A percentile compares a stretch with the other conserved stretches of the same genome.
phyloP scores from a whole-genome alignment of 2,329 filamentous ascomycete species.

The Pleoardoris graminearum region DNA sequence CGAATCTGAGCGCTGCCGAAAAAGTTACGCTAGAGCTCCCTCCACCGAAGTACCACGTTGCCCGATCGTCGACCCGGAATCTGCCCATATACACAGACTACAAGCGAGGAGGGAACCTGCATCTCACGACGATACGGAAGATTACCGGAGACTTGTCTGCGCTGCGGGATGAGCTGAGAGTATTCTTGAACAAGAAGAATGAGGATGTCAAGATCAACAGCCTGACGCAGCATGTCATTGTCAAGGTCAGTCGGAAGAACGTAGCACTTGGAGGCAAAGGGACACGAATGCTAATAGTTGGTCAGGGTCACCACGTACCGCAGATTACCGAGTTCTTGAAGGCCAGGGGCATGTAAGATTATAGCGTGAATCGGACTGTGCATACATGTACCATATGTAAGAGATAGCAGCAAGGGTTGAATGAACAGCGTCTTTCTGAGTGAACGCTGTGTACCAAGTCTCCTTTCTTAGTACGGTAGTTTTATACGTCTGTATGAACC shows the following conservation, averaged over 20 bases:
- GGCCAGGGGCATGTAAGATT: conserved; percentile 15
- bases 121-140: conserved; percentile 75
- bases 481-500: too few species aligned
- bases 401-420: neutral
- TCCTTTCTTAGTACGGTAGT: too few species aligned
- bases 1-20: conserved; percentile 13
- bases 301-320: conserved; percentile 15
- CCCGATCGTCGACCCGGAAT: conserved; percentile 70
- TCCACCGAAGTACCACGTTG: conserved; percentile 66
- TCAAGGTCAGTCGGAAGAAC: conserved; percentile 29
- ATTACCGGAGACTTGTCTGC: conserved; percentile 71
- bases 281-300: neutral
- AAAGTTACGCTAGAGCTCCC: conserved; percentile 18
- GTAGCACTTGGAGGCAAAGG: neutral
- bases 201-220: conserved; percentile 61
- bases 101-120: conserved; percentile 76
- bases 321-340: conserved; percentile 15
- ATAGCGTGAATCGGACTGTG: neutral
- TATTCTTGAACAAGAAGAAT: conserved; percentile 60
- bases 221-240: conserved; percentile 69
- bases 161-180: conserved; percentile 66
- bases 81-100: conserved; percentile 75
- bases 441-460: too few species aligned
- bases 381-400: conserved; percentile 8
- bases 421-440: too few species aligned